A percentile compares a stretch with the other conserved stretches of the same genome.
Conservation (phyloP, 768 basidiomycete genomes). For the Rhizopogon vinicolor region DNA sequence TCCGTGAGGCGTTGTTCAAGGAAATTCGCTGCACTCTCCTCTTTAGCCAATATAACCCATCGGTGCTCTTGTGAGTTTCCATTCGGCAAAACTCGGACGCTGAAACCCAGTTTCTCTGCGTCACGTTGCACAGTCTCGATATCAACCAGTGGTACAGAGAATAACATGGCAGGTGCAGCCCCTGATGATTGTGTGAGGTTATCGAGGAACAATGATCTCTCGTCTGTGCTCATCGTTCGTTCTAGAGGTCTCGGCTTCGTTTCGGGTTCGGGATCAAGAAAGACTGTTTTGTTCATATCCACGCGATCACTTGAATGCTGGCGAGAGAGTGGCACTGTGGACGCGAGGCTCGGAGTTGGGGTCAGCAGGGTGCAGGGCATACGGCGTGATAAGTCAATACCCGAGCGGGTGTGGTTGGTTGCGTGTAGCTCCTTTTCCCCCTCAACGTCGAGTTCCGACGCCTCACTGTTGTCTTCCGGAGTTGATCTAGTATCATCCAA, state of each 20-base stretch:
- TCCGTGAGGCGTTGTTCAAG: conserved; percentile 23
- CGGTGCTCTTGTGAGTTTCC: conserved; percentile 29
- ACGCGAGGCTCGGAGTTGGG: conserved; percentile 35
- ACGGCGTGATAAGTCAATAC: conserved; percentile 23
- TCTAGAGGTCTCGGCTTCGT: conserved; percentile 27
- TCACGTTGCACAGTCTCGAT: conserved; percentile 34
- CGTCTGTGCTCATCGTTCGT: conserved; percentile 47
- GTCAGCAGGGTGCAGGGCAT: conserved; percentile 58
- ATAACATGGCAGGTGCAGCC: conserved; percentile 41
- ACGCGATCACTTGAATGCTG: conserved; percentile 23
- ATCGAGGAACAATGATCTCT: conserved; percentile 47
- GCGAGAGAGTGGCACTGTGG: conserved; percentile 27
- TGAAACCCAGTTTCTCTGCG: conserved; percentile 41
- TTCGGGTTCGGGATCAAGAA: conserved; percentile 13
- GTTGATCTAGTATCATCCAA: conserved; percentile 23
- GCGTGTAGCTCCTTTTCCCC: neutral
- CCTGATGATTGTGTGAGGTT: conserved; percentile 33
- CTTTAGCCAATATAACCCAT: conserved; percentile 52
- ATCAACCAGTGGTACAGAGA: conserved; percentile 43
- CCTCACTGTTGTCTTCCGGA: conserved; percentile 27
- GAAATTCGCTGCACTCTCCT: conserved; percentile 39
- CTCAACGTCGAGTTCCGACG: conserved; percentile 28
- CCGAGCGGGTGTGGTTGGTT: neutral
- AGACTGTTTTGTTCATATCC: conserved; percentile 22
- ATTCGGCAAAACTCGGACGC: conserved; percentile 33